Evolutionary conservation across 83 land plant species (phyloP).

Genomic region (Isoetes engelmannii): DNA sequence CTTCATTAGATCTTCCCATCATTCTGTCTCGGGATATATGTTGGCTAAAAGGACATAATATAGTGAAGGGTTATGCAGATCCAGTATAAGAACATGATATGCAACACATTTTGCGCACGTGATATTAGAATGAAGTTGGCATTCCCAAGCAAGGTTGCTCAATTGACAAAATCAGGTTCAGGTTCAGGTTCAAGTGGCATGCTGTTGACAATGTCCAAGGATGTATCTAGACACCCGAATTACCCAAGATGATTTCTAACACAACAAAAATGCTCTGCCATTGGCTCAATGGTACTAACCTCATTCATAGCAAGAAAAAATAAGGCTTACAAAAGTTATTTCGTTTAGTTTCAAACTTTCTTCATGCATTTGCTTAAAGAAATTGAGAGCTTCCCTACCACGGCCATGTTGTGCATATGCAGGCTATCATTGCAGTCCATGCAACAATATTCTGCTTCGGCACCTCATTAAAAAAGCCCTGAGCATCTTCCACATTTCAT

Average conservation of each 20-base stretch:
- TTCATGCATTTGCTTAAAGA: constrained; percentile 1
- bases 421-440: constrained; percentile 4
- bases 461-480: background rate
- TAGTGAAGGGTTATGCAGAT: constrained; percentile 15
- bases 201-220: background rate
- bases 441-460: background rate
- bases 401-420: background rate
- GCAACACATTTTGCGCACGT: constrained; percentile 30
- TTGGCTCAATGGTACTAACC: background rate
- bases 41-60: constrained; percentile 17
- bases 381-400: background rate
- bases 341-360: background rate
- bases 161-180: constrained; percentile 18
- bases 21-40: constrained; percentile 7
- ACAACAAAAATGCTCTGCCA: background rate
- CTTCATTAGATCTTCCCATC: constrained; percentile 14
- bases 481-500: background rate
- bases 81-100: constrained; percentile 15
- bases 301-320: constrained; percentile 4
- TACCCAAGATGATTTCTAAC: background rate
- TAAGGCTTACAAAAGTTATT: background rate
- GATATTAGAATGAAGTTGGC: constrained; percentile 23
- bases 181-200: constrained; percentile 15
- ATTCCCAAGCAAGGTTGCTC: constrained; percentile 28
- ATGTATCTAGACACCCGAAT: background rate